These are phyloP conservation scores for Cinchona pubescens DNA, from an alignment of 257 asterid genomes.

Conservation along the genomic window DNA sequence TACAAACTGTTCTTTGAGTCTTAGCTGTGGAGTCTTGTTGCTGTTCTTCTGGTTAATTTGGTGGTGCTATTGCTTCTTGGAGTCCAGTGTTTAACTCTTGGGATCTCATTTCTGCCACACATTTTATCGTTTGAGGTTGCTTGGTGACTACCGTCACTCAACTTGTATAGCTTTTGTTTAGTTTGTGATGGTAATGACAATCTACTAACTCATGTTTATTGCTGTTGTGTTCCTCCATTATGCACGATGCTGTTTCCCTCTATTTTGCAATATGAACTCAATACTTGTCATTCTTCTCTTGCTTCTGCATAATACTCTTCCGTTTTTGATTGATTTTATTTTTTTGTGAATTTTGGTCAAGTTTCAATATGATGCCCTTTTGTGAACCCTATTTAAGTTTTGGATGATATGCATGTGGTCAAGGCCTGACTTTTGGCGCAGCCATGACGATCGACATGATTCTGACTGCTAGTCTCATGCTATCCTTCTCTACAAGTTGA, in stretches of 20 bases:
- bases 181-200: conserved; percentile 71
- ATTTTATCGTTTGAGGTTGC: conserved; percentile 94
- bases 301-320: not conserved
- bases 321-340: not conserved
- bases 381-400: not conserved
- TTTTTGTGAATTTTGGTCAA: not conserved
- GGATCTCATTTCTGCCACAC: conserved; percentile 47
- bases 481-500: not conserved
- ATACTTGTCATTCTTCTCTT: not conserved
- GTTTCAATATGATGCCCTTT: too few relatives aligned
- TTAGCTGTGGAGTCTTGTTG: conserved; percentile 54
- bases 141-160: conserved; percentile 90
- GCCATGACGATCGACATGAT: not conserved
- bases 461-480: not conserved
- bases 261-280: not conserved
- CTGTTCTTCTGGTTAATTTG: conserved; percentile 15
- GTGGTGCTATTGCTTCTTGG: not conserved
- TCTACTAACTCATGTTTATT: conserved; percentile 14
- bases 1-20: conserved; percentile 57
- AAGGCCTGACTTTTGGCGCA: not conserved
- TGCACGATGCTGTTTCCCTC: not conserved
- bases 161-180: conserved; percentile 97
- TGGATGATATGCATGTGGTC: not conserved
- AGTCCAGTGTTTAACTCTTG: conserved; percentile 9
- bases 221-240: conserved; percentile 3